A percentile compares a stretch with the other conserved stretches of the same genome.
phyloP scores from a whole-genome alignment of 345 rosid species.

The Cardamine occulta region DNA sequence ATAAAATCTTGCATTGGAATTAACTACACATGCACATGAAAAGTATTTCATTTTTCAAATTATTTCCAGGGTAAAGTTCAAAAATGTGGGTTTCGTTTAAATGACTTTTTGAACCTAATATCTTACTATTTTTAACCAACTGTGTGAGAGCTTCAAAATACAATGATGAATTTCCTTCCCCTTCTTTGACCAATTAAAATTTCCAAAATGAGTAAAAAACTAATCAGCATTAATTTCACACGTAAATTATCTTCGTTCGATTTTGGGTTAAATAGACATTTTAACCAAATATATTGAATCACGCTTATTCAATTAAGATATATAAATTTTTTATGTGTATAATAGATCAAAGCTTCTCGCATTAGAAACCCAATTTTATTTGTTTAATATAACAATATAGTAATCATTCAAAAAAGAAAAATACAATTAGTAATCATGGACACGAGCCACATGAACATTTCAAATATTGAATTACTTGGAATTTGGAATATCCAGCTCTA shows the following conservation, averaged over 20 bases:
- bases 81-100: not conserved
- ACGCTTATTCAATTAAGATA: not conserved
- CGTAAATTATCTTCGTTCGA: slow-evolving; percentile 19
- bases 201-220: slow-evolving; percentile 5
- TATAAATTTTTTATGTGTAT: not conserved
- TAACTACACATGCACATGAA: not conserved
- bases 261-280: slow-evolving; percentile 11
- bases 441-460: not conserved
- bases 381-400: not conserved
- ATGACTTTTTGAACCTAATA: slow-evolving; percentile 12
- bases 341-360: not conserved
- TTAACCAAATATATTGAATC: slow-evolving; percentile 17
- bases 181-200: slow-evolving; percentile 24
- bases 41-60: not conserved
- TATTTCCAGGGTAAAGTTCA: not conserved
- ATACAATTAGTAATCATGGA: not conserved
- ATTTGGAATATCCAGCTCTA: slow-evolving; percentile 2
- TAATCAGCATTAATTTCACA: slow-evolving; percentile 16
- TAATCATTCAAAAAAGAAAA: not conserved
- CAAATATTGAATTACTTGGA: not conserved
- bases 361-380: not conserved
- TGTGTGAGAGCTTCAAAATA: not conserved
- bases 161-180: slow-evolving; percentile 9
- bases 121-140: slow-evolving; percentile 8
- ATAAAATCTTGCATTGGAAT: not conserved